Conservation (phyloP, 257 asterid species). For the Solanum neorickii region DNA sequence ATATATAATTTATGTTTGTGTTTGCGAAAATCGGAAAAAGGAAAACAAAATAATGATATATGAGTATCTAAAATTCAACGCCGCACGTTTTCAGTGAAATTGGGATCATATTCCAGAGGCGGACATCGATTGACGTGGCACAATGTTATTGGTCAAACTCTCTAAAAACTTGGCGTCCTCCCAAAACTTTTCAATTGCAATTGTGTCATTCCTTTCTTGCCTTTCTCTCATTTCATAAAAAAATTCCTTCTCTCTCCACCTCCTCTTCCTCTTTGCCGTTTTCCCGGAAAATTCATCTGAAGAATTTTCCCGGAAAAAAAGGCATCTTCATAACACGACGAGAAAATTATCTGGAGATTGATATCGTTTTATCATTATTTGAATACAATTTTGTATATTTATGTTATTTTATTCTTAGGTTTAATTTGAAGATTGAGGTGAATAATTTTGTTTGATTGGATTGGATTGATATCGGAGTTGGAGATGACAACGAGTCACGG, state of each 20-base stretch:
- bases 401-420: not conserved
- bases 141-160: not conserved
- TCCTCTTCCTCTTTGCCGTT: not conserved
- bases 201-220: not conserved
- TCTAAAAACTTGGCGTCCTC: not conserved
- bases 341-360: not conserved
- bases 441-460: not conserved
- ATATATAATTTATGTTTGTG: not conserved
- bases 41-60: not conserved
- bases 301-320: not conserved
- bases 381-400: not conserved
- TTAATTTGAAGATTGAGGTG: not conserved
- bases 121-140: not conserved
- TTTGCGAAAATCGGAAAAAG: not conserved
- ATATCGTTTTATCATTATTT: not conserved
- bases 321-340: not conserved
- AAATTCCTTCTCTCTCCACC: not conserved
- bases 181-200: not conserved
- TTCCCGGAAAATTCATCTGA: constrained; percentile 1
- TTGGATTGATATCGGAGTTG: not conserved
- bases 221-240: not conserved
- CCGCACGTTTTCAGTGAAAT: not conserved
- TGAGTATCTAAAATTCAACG: not conserved
- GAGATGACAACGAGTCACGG: constrained; percentile 13
- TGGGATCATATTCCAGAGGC: not conserved